phyloP scores from a whole-genome alignment of 768 basidiomycete genomes.

The Amyloporia xantha region DNA sequence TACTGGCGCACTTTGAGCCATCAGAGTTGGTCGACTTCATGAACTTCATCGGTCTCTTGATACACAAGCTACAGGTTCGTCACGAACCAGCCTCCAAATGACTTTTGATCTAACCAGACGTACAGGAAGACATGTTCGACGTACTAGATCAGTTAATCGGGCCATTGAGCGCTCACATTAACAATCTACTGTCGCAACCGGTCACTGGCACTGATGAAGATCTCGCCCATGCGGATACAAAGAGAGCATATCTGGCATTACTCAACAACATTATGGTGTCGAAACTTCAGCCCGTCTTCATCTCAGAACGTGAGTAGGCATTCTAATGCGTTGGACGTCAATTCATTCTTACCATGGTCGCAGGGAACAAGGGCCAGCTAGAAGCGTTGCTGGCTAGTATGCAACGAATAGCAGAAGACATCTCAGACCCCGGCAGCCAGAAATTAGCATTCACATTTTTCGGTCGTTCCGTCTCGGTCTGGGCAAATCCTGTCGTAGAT shows the following conservation, averaged over 20 bases:
- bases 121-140: conserved; percentile 74
- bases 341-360: conserved; percentile 20
- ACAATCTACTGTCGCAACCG: conserved; percentile 71
- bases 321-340: neutral
- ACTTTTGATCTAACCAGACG: neutral
- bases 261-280: conserved; percentile 75
- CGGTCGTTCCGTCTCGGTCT: conserved; percentile 54
- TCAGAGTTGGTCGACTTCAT: conserved; percentile 93
- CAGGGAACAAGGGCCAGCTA: conserved; percentile 61
- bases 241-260: conserved; percentile 81
- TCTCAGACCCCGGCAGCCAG: conserved; percentile 69
- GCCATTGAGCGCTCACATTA: conserved; percentile 80
- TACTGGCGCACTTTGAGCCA: conserved; percentile 89
- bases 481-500: conserved; percentile 50
- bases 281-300: conserved; percentile 78
- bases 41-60: conserved; percentile 86
- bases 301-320: conserved; percentile 69
- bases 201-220: conserved; percentile 84
- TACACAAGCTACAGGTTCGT: conserved; percentile 83
- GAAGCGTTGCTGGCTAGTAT: conserved; percentile 74
- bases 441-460: conserved; percentile 80
- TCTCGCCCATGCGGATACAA: conserved; percentile 70
- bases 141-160: conserved; percentile 88
- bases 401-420: conserved; percentile 64
- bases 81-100: neutral